Base-by-base conservation (phyloP, 371 early-diverging fungal species). In the Actinomortierella wolfii region DNA sequence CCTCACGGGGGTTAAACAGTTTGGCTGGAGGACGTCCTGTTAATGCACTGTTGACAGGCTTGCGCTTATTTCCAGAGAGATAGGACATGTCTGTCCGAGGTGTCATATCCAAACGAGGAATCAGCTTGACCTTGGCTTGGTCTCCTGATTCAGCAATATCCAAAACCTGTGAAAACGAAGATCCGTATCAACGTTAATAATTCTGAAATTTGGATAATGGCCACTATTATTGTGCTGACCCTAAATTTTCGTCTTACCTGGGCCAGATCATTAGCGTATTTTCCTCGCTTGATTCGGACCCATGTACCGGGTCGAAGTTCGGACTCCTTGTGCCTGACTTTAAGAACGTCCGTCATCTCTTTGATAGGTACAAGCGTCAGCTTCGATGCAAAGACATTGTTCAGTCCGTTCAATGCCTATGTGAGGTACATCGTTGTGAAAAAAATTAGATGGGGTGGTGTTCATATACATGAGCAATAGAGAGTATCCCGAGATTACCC, bases 291-390 rank as follows among this genome's bases (percentile, higher is more conserved):
- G 55, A 99, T 84, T 54, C 99, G 86, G 17, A 94, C 97, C 96
- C 97, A 99, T 11, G 90, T 83, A 29, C 92, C 92, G 17, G 86
- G 79, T 41, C 91, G 89, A 47, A 95, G 78, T 8, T 91, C 88
- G 0, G 79, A 67, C 46, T 86, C 87, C 54, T 88, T 87, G 52
- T 82, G 79, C 76, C 88, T 84, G 61, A 95, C 87, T 51, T 86
- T 84, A 61, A 99, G 85, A 15, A 92, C 94, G 56, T 96, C 95
- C 5, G 93, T 88, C 99, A 99, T 99, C 64, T 99, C 98, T 46
- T 90, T 86, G 55, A 96, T 86, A 5, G 97, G 98, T 24, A 99
- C 97, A 40, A 98, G 86, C 56, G 88, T 88, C 42, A 97, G 66
- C 25, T 87, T 87, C 45, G 84, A 82, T 42, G 81, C 78, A 67